A percentile compares a stretch with the other conserved stretches of the same genome.
Evolutionary conservation across 2,329 filamentous ascomycete genomes (phyloP).

Genomic region (Calonectria montana): DNA sequence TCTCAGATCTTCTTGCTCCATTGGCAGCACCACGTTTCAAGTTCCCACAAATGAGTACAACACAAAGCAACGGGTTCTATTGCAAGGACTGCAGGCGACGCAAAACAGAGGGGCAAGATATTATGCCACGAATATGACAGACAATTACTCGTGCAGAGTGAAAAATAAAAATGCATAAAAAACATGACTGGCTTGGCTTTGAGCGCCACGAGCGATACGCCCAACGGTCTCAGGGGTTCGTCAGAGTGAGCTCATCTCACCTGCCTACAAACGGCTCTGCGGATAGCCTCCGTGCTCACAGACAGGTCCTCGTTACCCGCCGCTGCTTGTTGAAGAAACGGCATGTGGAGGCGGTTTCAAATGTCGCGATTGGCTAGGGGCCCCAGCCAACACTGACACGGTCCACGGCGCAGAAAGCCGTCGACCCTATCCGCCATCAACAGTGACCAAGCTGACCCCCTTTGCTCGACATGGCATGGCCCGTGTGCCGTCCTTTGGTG

Average conservation of each 20-base stretch:
- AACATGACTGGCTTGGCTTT: neutral
- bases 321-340: constrained; percentile 7
- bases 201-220: constrained; percentile 4
- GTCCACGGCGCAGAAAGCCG: constrained; percentile 30
- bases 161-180: too few species aligned
- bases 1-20: constrained; percentile 7
- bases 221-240: constrained; percentile 17
- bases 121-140: neutral
- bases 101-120: neutral
- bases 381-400: neutral
- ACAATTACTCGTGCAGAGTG: neutral
- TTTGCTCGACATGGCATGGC: constrained; percentile 25
- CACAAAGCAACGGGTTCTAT: neutral
- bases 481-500: constrained; percentile 18
- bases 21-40: constrained; percentile 6
- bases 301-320: constrained; percentile 2
- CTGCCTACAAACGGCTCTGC: neutral
- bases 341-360: constrained; percentile 9
- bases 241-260: neutral
- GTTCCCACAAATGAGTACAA: neutral
- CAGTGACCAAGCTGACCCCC: constrained; percentile 26
- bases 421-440: constrained; percentile 27
- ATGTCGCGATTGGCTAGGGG: constrained; percentile 8
- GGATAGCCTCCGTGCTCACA: constrained; percentile 1
- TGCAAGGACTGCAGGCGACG: neutral